Evolutionary conservation across 2,329 filamentous ascomycete species (phyloP).

Genomic region (Trichoderma hamatum): DNA sequence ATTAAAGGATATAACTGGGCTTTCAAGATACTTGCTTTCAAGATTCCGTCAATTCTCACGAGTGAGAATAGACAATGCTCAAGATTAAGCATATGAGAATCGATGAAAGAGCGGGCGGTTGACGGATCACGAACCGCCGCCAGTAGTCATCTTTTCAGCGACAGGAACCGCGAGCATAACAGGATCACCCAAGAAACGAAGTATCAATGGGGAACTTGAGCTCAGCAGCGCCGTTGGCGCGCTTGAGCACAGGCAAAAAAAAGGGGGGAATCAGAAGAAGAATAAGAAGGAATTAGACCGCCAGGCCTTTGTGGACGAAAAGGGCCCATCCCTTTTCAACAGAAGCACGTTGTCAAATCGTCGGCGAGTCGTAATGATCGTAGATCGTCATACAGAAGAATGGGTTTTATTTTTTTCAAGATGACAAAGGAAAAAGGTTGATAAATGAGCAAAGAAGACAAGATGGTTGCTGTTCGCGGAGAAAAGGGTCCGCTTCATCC

Average conservation of each 20-base stretch:
- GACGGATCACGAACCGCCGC: neutral
- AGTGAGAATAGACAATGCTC: neutral
- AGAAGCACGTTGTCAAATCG: conserved; percentile 23
- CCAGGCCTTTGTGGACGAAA: conserved; percentile 26
- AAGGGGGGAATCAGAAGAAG: conserved; percentile 28
- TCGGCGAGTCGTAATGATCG: conserved; percentile 30
- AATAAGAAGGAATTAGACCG: conserved; percentile 21
- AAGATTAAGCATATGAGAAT: neutral
- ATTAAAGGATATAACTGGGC: conserved; percentile 10
- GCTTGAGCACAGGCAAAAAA: conserved; percentile 31
- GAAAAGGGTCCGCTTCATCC: neutral
- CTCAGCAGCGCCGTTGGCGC: conserved; percentile 28
- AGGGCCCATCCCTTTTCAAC: conserved; percentile 19
- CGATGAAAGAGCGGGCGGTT: neutral
- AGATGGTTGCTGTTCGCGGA: conserved; percentile 1
- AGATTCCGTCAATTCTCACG: neutral
- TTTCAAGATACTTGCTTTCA: conserved; percentile 32
- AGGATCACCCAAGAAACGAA: conserved; percentile 11
- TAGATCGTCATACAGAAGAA: conserved; percentile 29
- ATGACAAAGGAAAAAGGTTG: conserved; percentile 20
- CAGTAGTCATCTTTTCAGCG: conserved; percentile 27
- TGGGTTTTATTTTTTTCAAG: neutral
- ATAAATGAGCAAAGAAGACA: conserved; percentile 12
- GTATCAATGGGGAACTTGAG: conserved; percentile 23
- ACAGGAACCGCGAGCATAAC: conserved; percentile 20